A percentile compares a stretch with the other conserved stretches of the same genome.
Evolutionary conservation across 495 filamentous ascomycete genomes (phyloP).

Genomic region (Annulohypoxylon nitens): DNA sequence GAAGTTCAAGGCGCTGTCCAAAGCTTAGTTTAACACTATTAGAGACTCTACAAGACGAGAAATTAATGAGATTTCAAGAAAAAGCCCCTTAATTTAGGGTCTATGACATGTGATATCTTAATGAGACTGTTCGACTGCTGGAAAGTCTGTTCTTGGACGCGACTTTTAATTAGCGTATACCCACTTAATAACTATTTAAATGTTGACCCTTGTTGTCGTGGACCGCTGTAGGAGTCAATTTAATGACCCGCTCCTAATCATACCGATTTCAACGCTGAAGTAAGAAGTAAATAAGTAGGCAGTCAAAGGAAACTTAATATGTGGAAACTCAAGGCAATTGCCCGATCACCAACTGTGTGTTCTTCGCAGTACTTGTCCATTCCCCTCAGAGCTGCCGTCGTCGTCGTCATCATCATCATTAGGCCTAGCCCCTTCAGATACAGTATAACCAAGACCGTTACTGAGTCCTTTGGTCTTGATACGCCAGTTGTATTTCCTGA

Average conservation of each 20-base stretch:
- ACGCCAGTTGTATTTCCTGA: slow-evolving; percentile 14
- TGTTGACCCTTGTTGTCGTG: neutral
- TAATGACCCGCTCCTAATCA: neutral
- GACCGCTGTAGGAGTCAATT: neutral
- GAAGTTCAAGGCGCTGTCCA: neutral
- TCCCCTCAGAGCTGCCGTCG: neutral
- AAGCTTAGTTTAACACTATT: neutral
- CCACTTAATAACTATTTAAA: neutral
- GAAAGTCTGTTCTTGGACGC: neutral
- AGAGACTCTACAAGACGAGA: neutral
- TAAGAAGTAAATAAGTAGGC: neutral
- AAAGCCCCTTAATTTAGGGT: neutral
- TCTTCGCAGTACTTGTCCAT: neutral
- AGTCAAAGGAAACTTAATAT: neutral
- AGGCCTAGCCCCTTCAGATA: neutral
- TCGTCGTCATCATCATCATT: neutral
- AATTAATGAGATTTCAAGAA: neutral
- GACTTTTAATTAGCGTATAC: neutral
- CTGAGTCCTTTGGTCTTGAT: neutral
- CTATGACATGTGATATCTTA: too few relatives aligned
- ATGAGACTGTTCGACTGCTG: too few relatives aligned
- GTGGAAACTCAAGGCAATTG: neutral
- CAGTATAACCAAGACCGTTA: neutral
- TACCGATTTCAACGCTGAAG: neutral
- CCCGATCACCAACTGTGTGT: neutral